Percentiles rank a stretch among this genome's conserved stretches.
Conservation (phyloP, 2,329 filamentous ascomycete species). For the Penicillium freii region DNA sequence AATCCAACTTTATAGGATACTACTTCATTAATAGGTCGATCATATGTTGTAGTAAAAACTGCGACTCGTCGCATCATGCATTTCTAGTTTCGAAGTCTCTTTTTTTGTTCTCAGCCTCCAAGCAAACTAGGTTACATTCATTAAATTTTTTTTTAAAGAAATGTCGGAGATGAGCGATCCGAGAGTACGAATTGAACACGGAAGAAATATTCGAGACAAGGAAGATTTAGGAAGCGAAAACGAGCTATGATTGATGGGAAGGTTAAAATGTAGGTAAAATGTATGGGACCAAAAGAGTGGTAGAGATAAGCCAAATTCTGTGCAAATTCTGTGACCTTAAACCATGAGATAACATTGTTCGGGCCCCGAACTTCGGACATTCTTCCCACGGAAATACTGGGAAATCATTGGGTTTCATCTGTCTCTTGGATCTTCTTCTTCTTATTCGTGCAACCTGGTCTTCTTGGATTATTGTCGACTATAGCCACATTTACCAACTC, state of each 20-base stretch:
- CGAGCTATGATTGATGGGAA: slow-evolving; percentile 17
- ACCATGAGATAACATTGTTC: slow-evolving; percentile 32
- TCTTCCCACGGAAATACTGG: slow-evolving; percentile 19
- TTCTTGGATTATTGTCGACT: slow-evolving; percentile 9
- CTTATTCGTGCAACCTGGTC: slow-evolving; percentile 13
- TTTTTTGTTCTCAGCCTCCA: neutral
- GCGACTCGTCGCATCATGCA: slow-evolving; percentile 11
- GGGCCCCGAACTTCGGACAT: slow-evolving; percentile 37
- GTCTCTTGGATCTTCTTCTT: slow-evolving; percentile 1
- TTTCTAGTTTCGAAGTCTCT: neutral
- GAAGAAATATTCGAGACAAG: slow-evolving; percentile 11
- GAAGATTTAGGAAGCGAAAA: slow-evolving; percentile 5
- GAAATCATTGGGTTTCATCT: slow-evolving; percentile 4
- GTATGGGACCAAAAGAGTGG: neutral
- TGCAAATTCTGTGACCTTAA: slow-evolving; percentile 35
- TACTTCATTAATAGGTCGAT: neutral
- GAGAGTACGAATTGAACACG: slow-evolving; percentile 23
- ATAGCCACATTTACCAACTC: slow-evolving; percentile 9
- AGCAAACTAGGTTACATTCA: slow-evolving; percentile 8
- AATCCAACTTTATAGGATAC: neutral
- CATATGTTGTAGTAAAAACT: neutral
- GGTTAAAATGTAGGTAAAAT: slow-evolving; percentile 16
- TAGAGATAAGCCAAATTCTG: slow-evolving; percentile 33
- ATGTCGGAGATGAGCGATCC: slow-evolving; percentile 23
- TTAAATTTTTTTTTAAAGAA: neutral